Percentiles rank a stretch among this genome's conserved stretches.
These are phyloP conservation scores for Lanmaoa rubissima DNA, from an alignment of 768 basidiomycete species.

Conservation along the genomic window DNA sequence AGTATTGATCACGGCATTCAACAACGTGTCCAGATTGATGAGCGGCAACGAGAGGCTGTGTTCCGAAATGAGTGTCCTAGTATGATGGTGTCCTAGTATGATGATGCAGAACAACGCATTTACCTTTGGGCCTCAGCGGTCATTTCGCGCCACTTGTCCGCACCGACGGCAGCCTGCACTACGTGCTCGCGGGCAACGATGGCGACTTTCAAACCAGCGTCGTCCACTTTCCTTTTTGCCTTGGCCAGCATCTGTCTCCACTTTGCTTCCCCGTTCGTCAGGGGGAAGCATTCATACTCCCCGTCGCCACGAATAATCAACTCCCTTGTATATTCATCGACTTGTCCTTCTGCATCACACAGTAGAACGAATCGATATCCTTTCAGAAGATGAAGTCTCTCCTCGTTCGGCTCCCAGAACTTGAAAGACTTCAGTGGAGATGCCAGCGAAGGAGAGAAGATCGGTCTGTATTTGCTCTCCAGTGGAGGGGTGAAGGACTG, in stretches of 20 bases:
- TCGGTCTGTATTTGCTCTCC: constrained; percentile 56
- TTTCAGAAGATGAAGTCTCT: constrained; percentile 52
- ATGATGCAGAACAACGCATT: constrained; percentile 8
- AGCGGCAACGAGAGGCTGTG: constrained; percentile 44
- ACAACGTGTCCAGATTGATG: constrained; percentile 43
- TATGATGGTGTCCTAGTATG: not conserved
- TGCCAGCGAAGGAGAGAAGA: constrained; percentile 50
- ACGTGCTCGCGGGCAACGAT: constrained; percentile 50
- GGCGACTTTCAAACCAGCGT: constrained; percentile 45
- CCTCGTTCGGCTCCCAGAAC: constrained; percentile 69
- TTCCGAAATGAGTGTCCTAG: constrained; percentile 4
- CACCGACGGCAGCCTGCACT: constrained; percentile 51
- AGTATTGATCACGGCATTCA: constrained; percentile 47
- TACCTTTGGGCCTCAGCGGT: constrained; percentile 52
- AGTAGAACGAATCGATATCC: constrained; percentile 58
- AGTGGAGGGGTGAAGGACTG: constrained; percentile 48
- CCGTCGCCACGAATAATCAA: constrained; percentile 58
- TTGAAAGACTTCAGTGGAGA: constrained; percentile 48
- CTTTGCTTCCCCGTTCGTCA: constrained; percentile 46
- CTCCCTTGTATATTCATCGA: constrained; percentile 48
- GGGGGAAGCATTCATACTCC: constrained; percentile 60
- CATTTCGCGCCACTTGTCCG: constrained; percentile 53
- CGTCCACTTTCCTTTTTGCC: constrained; percentile 46
- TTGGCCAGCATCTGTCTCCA: constrained; percentile 53
- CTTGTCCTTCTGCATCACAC: constrained; percentile 52